Evolutionary conservation across 2,329 filamentous ascomycete genomes (phyloP).

Genomic region (Endothia cerciana): DNA sequence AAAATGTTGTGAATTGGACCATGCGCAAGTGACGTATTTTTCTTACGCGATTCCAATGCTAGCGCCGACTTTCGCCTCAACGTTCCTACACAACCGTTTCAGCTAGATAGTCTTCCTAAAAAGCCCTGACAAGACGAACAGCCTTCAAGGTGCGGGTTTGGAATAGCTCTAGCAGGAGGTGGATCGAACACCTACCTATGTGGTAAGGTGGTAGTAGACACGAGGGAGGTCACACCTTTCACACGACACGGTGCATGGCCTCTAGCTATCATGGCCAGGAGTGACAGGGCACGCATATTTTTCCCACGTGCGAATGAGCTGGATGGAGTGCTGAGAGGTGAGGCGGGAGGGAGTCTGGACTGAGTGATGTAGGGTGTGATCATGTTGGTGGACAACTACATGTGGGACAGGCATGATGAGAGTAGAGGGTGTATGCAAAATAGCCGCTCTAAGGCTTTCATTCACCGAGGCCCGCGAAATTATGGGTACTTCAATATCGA

Average conservation of each 20-base stretch:
- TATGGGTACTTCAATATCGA: slow-evolving; percentile 10
- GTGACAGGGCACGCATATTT: background rate
- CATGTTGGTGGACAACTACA: background rate
- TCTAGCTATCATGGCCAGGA: background rate
- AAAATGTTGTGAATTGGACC: background rate
- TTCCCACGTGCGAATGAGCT: background rate
- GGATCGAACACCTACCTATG: slow-evolving; percentile 18
- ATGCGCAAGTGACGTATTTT: background rate
- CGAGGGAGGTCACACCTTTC: background rate
- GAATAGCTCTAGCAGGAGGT: slow-evolving; percentile 11
- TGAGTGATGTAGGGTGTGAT: background rate
- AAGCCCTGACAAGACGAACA: background rate
- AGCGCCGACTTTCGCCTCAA: background rate
- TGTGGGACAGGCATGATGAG: slow-evolving; percentile 5
- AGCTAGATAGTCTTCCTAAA: background rate
- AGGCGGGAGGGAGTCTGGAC: slow-evolving; percentile 14
- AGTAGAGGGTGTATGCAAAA: background rate
- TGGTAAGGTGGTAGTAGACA: slow-evolving; percentile 18
- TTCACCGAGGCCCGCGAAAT: background rate
- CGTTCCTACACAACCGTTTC: background rate
- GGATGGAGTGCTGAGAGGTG: slow-evolving; percentile 4
- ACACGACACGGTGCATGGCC: background rate
- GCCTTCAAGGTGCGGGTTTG: background rate
- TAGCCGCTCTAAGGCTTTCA: background rate
- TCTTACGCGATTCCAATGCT: background rate